Evolutionary conservation across 2,329 filamentous ascomycete genomes (phyloP), one percentile per base, ranked within the genome.

Genomic region (Aspergillus costaricaensis): DNA sequence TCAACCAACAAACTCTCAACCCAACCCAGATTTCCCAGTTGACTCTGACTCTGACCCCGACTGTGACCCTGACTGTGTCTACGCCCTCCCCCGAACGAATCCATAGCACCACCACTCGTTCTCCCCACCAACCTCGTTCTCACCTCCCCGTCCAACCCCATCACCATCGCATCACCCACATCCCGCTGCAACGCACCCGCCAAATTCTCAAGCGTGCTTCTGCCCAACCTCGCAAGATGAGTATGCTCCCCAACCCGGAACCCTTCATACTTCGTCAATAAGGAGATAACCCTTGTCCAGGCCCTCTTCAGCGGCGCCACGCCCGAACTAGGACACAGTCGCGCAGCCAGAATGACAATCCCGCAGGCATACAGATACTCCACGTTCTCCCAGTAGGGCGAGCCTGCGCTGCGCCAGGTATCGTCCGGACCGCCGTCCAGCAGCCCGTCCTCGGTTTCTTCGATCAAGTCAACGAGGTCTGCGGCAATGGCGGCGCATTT

Each of bases 341-440:
- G 60, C 10, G 60, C 48, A 5, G 62, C 64, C 4, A 65, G 58
- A 8, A 63, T 39, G 9, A 65, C 41, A 3, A 56, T 57, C 14
- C 62, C 64, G 19, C 64, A 61, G 19, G 52, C 57, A 44, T 65
- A 65, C 2, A 60, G 56, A 41, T 62, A 66, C 36, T 66, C 60
- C n/a, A 65, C 38, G 32, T 44, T 63, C 43, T 66, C 64, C 64
- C 64, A 65, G 55, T 55, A 61, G 2, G 60, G 43, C 3, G 62
- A 51, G 10, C 55, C 50, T 6, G 48, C 39, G 21, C 27, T 55
- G 50, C 36, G 55, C n/a, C 21, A 30, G 10, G 10, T 9, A 17
- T 59, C 57, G 8, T 50, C 41, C 6, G 41, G 39, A 4, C 49
- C 38, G 19, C 55, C 51, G 25, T 61, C 41, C 2, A 53, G 49